These are phyloP conservation scores for maize (Zea mays) DNA, from an alignment of 176 grass and related monocot genomes.

Conservation along the genomic window Zm-B73-REFERENCE-NAM-5.0 NC_050099.1:162269501-162270000, in stretches of 20 bases:
- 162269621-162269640: not conserved
- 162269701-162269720: slow-evolving; percentile 60
- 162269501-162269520: slow-evolving; percentile 41
- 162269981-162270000: slow-evolving; percentile 67
- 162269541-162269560: not conserved
- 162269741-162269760: slow-evolving; percentile 62
- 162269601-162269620: not conserved
- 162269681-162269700: slow-evolving; percentile 20
- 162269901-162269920: slow-evolving; percentile 4
- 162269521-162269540: slow-evolving; percentile 25
- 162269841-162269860: slow-evolving; percentile 46
- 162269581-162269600: not conserved
- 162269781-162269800: slow-evolving; percentile 46
- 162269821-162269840: too few species aligned
- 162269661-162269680: not conserved
- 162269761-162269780: slow-evolving; percentile 66
- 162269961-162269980: slow-evolving; percentile 63
- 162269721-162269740: slow-evolving; percentile 57
- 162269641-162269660: slow-evolving; percentile 51
- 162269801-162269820: not conserved
- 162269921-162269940: not conserved
- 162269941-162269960: slow-evolving; percentile 77
- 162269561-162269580: not conserved
- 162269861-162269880: slow-evolving; percentile 57
- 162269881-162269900: slow-evolving; percentile 51